These are phyloP conservation scores for Leptographium wingfieldii DNA, from an alignment of 2,329 filamentous ascomycete species.

Conservation along the genomic window DNA sequence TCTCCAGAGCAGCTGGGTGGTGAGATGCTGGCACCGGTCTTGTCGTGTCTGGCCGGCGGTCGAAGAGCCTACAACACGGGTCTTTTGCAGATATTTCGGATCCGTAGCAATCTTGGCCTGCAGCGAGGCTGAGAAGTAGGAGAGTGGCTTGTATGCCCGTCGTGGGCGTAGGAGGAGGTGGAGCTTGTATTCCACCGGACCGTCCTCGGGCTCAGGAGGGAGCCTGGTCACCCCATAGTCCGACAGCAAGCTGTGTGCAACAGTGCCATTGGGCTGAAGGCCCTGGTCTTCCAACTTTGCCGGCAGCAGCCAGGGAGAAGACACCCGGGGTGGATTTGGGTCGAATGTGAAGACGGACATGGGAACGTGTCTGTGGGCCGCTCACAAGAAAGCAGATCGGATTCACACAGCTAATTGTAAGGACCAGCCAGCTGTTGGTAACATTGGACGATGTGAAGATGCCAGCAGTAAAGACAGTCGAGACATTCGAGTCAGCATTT, in stretches of 20 bases:
- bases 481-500: conserved; percentile 9
- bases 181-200: conserved; percentile 92
- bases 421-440: background rate
- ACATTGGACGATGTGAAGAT: conserved; percentile 2
- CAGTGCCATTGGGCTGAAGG: conserved; percentile 9
- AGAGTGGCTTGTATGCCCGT: conserved; percentile 59
- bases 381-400: background rate
- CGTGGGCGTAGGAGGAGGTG: conserved; percentile 75
- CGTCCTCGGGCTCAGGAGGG: conserved; percentile 83
- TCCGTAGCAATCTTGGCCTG: conserved; percentile 17
- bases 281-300: conserved; percentile 21
- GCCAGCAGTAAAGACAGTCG: background rate
- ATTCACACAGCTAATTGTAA: background rate
- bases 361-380: background rate
- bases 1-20: conserved; percentile 89
- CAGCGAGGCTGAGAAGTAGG: conserved; percentile 23
- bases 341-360: conserved; percentile 96
- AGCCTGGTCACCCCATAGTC: conserved; percentile 62
- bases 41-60: conserved; percentile 54
- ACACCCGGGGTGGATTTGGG: conserved; percentile 72
- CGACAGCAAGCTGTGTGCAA: conserved; percentile 30
- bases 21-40: conserved; percentile 77
- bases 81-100: conserved; percentile 16
- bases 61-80: conserved; percentile 11
- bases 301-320: conserved; percentile 73